Evolutionary conservation across 148 eudicot genomes (phyloP).

Genomic region (Oxyria digyna): DNA sequence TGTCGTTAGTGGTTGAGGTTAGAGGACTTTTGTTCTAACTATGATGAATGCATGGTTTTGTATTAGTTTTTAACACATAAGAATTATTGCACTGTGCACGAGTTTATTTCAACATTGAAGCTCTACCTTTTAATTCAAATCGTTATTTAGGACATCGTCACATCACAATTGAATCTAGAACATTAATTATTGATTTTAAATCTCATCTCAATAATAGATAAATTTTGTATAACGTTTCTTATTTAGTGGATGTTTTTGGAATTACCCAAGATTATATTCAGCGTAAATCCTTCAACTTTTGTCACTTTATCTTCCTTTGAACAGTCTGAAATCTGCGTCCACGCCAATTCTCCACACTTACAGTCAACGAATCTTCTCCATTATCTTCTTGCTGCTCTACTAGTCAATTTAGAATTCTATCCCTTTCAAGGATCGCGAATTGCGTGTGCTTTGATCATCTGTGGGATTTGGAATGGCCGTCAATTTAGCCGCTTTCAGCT

Average conservation of each 20-base stretch:
- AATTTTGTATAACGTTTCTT: too few relatives aligned
- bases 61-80: too few relatives aligned
- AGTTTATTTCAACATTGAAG: too few relatives aligned
- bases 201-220: too few relatives aligned
- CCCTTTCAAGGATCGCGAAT: not conserved
- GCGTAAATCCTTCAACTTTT: not conserved
- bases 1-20: too few relatives aligned
- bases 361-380: not conserved
- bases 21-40: too few relatives aligned
- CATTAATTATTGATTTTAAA: too few relatives aligned
- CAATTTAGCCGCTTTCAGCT: slow-evolving; percentile 19
- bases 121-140: too few relatives aligned
- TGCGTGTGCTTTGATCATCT: not conserved
- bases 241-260: not conserved
- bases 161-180: too few relatives aligned
- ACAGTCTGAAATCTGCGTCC: not conserved
- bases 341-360: not conserved
- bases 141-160: too few relatives aligned
- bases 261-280: not conserved
- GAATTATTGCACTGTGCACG: too few relatives aligned
- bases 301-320: not conserved
- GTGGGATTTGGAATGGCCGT: slow-evolving; percentile 18
- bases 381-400: not conserved
- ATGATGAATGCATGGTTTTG: too few relatives aligned
- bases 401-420: not conserved